Percentiles rank a stretch among this genome's conserved stretches.
phyloP scores from a whole-genome alignment of 2,329 filamentous ascomycete genomes.

The Claviceps cyperi region DNA sequence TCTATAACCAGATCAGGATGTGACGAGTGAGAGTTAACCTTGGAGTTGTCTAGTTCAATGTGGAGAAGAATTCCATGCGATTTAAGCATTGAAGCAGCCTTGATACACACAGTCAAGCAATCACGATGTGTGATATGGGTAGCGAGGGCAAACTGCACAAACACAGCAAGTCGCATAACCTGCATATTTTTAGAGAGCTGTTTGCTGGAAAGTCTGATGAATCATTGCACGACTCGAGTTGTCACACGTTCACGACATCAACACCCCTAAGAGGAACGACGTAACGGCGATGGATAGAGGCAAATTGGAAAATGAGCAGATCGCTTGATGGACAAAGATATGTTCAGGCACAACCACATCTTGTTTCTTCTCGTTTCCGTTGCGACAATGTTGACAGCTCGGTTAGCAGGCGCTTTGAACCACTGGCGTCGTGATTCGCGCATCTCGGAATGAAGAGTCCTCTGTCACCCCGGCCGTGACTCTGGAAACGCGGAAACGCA shows the following conservation, averaged over 20 bases:
- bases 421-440: neutral
- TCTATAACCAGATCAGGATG: neutral
- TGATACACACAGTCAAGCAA: neutral
- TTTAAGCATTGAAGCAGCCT: neutral
- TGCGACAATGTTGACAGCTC: neutral
- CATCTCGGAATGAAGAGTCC: neutral
- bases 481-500: neutral
- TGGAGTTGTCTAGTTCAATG: neutral
- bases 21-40: neutral
- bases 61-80: neutral
- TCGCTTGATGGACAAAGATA: neutral
- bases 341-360: neutral
- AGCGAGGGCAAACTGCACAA: neutral
- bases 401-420: neutral
- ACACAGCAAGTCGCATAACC: neutral
- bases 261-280: too few relatives aligned
- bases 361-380: neutral
- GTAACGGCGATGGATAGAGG: neutral
- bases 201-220: constrained; percentile 1
- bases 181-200: neutral
- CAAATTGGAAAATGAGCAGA: neutral
- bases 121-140: neutral
- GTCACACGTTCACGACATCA: neutral
- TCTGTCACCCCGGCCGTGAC: too few relatives aligned
- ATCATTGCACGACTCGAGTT: constrained; percentile 1